Percentiles rank a stretch among this genome's conserved stretches.
phyloP scores from a whole-genome alignment of 2,329 filamentous ascomycete genomes.

The Colletotrichum sp. region DNA sequence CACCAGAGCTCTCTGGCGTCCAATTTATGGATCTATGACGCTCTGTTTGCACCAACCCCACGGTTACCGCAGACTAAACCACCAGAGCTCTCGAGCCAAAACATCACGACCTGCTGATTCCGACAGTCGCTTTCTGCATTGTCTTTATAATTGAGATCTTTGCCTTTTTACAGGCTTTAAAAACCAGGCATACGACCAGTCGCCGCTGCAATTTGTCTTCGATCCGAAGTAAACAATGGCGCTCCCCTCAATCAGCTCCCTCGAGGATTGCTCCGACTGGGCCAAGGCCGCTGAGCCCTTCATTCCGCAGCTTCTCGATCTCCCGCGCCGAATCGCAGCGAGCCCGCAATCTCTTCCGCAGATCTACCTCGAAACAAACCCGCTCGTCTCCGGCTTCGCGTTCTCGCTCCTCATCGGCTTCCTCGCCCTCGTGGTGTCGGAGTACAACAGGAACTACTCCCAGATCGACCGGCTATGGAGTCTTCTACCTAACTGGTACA shows the following conservation, averaged over 20 bases:
- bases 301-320: constrained; percentile 69
- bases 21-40: constrained; percentile 12
- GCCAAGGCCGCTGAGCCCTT: constrained; percentile 77
- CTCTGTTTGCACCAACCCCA: constrained; percentile 3
- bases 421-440: constrained; percentile 77
- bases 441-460: constrained; percentile 94
- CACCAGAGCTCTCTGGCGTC: background rate
- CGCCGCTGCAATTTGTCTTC: background rate
- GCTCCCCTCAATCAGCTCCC: constrained; percentile 71
- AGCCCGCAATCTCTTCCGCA: constrained; percentile 67
- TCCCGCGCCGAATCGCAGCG: constrained; percentile 69
- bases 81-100: background rate
- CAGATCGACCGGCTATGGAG: constrained; percentile 95
- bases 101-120: background rate
- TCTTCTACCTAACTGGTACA: constrained; percentile 85
- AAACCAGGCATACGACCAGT: background rate
- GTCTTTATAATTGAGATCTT: background rate
- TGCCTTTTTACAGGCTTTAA: background rate
- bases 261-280: constrained; percentile 80
- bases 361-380: constrained; percentile 86
- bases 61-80: background rate
- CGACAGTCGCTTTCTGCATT: background rate
- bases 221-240: constrained; percentile 55
- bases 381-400: constrained; percentile 76
- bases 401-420: constrained; percentile 74